Conservation (phyloP, 306 rosid species). For the Astragalus glycyphyllos region DNA sequence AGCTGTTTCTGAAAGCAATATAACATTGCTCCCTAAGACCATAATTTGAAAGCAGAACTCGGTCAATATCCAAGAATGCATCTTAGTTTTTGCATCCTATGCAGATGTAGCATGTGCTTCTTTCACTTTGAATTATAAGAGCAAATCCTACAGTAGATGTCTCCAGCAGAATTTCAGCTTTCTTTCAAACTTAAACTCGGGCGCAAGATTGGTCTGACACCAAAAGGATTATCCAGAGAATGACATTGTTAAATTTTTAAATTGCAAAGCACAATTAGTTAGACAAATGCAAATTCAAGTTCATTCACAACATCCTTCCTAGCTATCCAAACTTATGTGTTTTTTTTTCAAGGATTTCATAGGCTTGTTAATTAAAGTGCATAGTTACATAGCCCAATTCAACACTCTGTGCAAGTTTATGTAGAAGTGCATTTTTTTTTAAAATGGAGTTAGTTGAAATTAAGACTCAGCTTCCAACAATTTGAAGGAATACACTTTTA, state of each 20-base stretch:
- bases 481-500: neutral
- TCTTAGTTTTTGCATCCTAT: conserved; percentile 21
- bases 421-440: conserved; percentile 7
- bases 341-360: conserved; percentile 28
- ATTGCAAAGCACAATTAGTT: conserved; percentile 14
- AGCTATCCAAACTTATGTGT: neutral
- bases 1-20: neutral
- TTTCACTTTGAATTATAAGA: neutral
- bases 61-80: conserved; percentile 31
- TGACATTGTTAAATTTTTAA: conserved; percentile 18
- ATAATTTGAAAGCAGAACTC: conserved; percentile 22
- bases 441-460: conserved; percentile 14
- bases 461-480: conserved; percentile 9
- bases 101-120: neutral
- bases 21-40: conserved; percentile 2
- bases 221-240: conserved; percentile 18
- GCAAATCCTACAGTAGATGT: conserved; percentile 17
- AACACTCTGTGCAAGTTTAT: neutral
- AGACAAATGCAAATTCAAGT: neutral
- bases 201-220: conserved; percentile 1
- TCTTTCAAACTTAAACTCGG: conserved; percentile 8
- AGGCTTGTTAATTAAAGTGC: neutral
- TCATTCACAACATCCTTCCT: conserved; percentile 8
- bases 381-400: neutral
- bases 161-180: neutral